Percentiles rank a stretch among this genome's conserved stretches.
These are phyloP conservation scores for Serendipita sp. DNA, from an alignment of 768 basidiomycete genomes.

Conservation along the genomic window DNA sequence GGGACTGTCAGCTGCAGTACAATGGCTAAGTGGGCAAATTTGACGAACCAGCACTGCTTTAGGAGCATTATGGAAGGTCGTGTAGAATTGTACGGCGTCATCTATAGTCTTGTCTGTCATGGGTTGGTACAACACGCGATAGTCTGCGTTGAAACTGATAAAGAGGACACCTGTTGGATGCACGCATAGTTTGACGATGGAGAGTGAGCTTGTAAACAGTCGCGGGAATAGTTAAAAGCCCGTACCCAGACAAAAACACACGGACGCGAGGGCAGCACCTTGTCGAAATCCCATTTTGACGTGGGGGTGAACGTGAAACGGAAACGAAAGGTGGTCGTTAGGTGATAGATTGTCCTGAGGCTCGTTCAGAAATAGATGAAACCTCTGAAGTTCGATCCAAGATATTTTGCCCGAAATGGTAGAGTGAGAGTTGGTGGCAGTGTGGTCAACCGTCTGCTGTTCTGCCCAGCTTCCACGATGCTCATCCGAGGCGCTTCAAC, in stretches of 20 bases:
- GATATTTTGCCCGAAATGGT: too few relatives aligned
- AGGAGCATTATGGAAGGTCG: conserved; percentile 83
- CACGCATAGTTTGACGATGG: not conserved
- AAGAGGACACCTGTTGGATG: conserved; percentile 47
- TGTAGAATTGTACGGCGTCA: conserved; percentile 81
- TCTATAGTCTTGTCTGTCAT: conserved; percentile 45
- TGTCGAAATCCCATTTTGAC: conserved; percentile 72
- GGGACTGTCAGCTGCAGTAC: not conserved
- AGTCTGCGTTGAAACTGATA: conserved; percentile 77
- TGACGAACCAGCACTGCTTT: conserved; percentile 72
- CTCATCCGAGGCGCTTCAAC: too few relatives aligned
- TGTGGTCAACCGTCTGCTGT: too few relatives aligned
- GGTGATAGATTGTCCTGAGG: too few relatives aligned
- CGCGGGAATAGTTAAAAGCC: not conserved
- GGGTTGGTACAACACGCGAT: conserved; percentile 58
- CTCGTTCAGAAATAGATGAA: too few relatives aligned
- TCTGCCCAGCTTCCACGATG: too few relatives aligned
- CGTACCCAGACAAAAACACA: conserved; percentile 80
- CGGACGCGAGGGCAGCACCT: conserved; percentile 72
- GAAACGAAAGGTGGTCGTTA: too few relatives aligned
- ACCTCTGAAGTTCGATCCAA: too few relatives aligned
- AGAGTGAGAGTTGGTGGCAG: too few relatives aligned
- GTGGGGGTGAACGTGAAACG: too few relatives aligned
- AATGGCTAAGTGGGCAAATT: not conserved
- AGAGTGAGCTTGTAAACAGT: not conserved